Percentiles rank a stretch among this genome's conserved stretches.
These are phyloP conservation scores for Trypanosoma avium DNA, from an alignment of 208 protist genomes.

Conservation along the genomic window DNA sequence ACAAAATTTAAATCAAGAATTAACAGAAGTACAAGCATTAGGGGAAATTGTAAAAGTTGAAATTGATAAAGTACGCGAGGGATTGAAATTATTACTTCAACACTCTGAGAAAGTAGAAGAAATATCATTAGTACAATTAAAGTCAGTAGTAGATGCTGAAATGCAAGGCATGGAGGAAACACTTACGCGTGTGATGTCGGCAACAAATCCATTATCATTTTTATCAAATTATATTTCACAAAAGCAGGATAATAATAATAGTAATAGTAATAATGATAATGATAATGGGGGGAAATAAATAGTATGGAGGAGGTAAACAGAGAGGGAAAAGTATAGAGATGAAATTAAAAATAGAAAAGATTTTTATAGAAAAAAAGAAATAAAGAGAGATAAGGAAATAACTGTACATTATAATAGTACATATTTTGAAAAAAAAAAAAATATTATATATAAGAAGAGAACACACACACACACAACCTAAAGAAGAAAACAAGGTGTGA, in stretches of 20 bases:
- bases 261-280: neutral
- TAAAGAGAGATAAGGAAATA: neutral
- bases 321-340: too few species aligned
- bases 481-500: too few species aligned
- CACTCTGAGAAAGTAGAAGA: conserved; percentile 66
- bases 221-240: conserved; percentile 23
- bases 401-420: too few species aligned
- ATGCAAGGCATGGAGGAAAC: conserved; percentile 60
- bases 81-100: conserved; percentile 46
- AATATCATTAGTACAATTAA: conserved; percentile 59
- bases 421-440: too few species aligned
- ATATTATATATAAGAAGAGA: too few species aligned
- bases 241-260: conserved; percentile 6
- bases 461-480: too few species aligned
- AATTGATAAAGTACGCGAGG: conserved; percentile 59
- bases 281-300: conserved; percentile 11
- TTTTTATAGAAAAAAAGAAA: neutral
- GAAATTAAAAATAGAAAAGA: conserved; percentile 7
- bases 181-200: conserved; percentile 31
- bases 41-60: conserved; percentile 65
- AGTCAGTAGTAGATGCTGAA: conserved; percentile 61
- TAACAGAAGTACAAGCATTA: conserved; percentile 77
- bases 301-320: neutral
- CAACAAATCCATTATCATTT: conserved; percentile 34
- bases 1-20: conserved; percentile 68